These are phyloP conservation scores for Pseudogymnoascus sp. DNA, from an alignment of 2,329 filamentous ascomycete species.

Conservation along the genomic window DNA sequence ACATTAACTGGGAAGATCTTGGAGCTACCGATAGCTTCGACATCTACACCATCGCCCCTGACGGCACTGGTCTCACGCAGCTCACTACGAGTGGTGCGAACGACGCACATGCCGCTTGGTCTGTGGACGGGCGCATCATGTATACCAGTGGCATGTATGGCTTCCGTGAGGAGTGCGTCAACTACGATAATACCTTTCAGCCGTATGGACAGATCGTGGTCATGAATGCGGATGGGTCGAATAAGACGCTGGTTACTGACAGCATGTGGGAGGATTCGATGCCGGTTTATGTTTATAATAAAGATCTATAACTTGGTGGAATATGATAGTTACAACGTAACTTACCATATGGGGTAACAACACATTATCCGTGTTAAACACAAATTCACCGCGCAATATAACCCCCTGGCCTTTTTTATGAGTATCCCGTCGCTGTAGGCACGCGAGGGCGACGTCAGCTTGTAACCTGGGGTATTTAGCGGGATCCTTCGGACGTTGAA, in stretches of 20 bases:
- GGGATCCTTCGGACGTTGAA: neutral
- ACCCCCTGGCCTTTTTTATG: neutral
- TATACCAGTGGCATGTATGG: conserved; percentile 37
- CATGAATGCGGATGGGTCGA: conserved; percentile 36
- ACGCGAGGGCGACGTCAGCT: neutral
- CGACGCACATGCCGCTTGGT: conserved; percentile 39
- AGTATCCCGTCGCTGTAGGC: neutral
- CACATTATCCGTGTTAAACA: neutral
- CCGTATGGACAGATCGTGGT: conserved; percentile 37
- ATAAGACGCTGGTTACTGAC: conserved; percentile 27
- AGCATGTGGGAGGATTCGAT: conserved; percentile 30
- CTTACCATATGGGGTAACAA: neutral
- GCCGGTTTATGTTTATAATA: conserved; percentile 23
- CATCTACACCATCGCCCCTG: conserved; percentile 34
- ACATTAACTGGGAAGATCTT: conserved; percentile 17
- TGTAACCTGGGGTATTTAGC: neutral
- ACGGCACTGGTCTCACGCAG: conserved; percentile 31
- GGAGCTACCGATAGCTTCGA: conserved; percentile 23
- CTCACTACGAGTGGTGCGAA: conserved; percentile 33
- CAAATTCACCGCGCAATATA: neutral
- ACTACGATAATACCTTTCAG: conserved; percentile 38
- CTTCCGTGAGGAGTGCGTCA: conserved; percentile 34
- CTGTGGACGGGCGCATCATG: conserved; percentile 34
- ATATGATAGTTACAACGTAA: neutral
- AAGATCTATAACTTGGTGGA: neutral